phyloP scores from a whole-genome alignment of 2,329 filamentous ascomycete genomes.

The Lecanosticta acicola region DNA sequence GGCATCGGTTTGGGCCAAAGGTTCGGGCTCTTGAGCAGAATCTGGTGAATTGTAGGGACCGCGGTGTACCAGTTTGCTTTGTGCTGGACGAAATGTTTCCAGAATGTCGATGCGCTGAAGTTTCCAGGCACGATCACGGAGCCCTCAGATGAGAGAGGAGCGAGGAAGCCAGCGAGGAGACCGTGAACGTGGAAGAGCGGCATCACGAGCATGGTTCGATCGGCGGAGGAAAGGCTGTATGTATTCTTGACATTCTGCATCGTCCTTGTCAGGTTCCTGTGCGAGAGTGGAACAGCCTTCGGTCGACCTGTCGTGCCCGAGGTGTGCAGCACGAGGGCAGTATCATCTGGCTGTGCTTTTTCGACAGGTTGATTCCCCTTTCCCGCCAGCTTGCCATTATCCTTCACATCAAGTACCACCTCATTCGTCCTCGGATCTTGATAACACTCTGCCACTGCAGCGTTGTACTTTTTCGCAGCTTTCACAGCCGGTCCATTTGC shows the following conservation, averaged over 20 bases:
- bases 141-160: conserved; percentile 67
- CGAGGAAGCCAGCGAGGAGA: conserved; percentile 75
- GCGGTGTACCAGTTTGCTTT: conserved; percentile 88
- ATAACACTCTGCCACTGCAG: conserved; percentile 82
- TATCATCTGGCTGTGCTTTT: conserved; percentile 64
- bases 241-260: conserved; percentile 79
- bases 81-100: conserved; percentile 67
- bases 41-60: conserved; percentile 89
- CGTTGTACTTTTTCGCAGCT: conserved; percentile 71
- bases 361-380: conserved; percentile 46
- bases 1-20: conserved; percentile 58
- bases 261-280: conserved; percentile 72
- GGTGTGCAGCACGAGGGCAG: conserved; percentile 76
- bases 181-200: conserved; percentile 87
- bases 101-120: conserved; percentile 80
- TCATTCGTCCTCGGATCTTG: conserved; percentile 58
- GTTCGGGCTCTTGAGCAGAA: conserved; percentile 67
- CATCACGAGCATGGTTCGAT: conserved; percentile 84
- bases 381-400: conserved; percentile 60
- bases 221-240: conserved; percentile 63
- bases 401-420: conserved; percentile 72
- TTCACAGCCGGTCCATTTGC: conserved; percentile 65
- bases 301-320: conserved; percentile 79
- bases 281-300: conserved; percentile 78
- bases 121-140: conserved; percentile 72